A percentile compares a stretch with the other conserved stretches of the same genome.
These are phyloP conservation scores for Breynia disticha DNA, from an alignment of 441 rosid genomes.

Conservation along the genomic window DNA sequence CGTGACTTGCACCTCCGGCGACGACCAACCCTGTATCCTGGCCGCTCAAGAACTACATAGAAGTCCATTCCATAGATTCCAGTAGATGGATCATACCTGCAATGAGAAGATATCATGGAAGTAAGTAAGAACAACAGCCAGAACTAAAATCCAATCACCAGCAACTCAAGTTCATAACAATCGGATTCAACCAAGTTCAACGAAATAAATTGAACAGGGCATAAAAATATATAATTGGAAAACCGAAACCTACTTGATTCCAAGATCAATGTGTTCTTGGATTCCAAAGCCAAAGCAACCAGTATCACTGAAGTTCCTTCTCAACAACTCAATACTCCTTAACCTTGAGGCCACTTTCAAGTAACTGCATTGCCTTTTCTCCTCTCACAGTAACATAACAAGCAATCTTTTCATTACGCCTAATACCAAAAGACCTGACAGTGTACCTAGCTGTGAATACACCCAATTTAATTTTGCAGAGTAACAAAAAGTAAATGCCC, in stretches of 20 bases:
- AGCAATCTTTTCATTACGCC: constrained; percentile 96
- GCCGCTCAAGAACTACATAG: constrained; percentile 79
- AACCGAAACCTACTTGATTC: constrained; percentile 23
- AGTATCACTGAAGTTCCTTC: constrained; percentile 75
- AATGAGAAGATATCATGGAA: no score
- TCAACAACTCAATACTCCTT: constrained; percentile 70
- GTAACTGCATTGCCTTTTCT: constrained; percentile 4
- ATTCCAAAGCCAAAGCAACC: constrained; percentile 83
- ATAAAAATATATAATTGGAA: background rate
- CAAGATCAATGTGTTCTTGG: constrained; percentile 81
- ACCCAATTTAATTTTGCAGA: background rate
- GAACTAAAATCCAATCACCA: background rate
- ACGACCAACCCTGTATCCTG: constrained; percentile 90
- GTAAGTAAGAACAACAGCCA: background rate
- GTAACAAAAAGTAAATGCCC: background rate
- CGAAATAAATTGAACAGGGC: background rate
- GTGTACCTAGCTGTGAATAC: constrained; percentile 68
- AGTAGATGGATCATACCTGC: constrained; percentile 87
- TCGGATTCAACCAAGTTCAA: background rate
- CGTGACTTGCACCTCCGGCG: constrained; percentile 82
- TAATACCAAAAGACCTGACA: constrained; percentile 84
- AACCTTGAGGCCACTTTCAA: constrained; percentile 29
- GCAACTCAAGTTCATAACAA: background rate
- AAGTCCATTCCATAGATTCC: constrained; percentile 98
- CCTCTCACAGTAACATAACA: constrained; percentile 35